Evolutionary conservation across 2,329 filamentous ascomycete genomes (phyloP).

Genomic region (Trichothecium sympodiale): DNA sequence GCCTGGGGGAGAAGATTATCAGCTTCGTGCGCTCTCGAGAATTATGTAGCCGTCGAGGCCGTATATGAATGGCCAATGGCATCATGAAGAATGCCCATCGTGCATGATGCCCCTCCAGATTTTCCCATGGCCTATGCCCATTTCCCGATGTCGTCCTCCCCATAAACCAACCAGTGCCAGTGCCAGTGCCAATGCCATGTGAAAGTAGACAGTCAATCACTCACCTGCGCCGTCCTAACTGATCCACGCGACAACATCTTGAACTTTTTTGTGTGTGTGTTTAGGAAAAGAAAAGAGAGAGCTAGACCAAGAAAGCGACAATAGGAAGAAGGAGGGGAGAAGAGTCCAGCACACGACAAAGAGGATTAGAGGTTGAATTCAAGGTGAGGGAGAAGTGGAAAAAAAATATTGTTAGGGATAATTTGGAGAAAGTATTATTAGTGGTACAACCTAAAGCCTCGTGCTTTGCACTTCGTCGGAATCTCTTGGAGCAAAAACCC

Average conservation of each 20-base stretch:
- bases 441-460: too few species aligned
- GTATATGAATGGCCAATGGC: conserved; percentile 2
- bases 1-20: conserved; percentile 25
- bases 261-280: conserved; percentile 7
- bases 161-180: not conserved
- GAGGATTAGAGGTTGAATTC: conserved; percentile 4
- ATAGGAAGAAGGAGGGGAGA: conserved; percentile 1
- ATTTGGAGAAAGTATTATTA: conserved; percentile 5
- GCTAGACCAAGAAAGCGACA: not conserved
- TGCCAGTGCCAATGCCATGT: too few species aligned
- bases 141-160: not conserved
- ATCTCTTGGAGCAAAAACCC: conserved; percentile 8
- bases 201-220: conserved; percentile 13
- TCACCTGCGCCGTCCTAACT: conserved; percentile 45
- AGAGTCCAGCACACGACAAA: conserved; percentile 5
- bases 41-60: not conserved
- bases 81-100: not conserved
- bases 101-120: not conserved
- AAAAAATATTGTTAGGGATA: conserved; percentile 1
- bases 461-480: too few species aligned
- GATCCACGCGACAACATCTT: conserved; percentile 51
- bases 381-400: conserved; percentile 8
- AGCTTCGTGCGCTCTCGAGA: conserved; percentile 7
- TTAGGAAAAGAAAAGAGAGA: conserved; percentile 2
- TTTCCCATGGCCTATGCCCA: not conserved